Conservation (phyloP, 2,329 filamentous ascomycete genomes). For the Monilinia laxa region DNA sequence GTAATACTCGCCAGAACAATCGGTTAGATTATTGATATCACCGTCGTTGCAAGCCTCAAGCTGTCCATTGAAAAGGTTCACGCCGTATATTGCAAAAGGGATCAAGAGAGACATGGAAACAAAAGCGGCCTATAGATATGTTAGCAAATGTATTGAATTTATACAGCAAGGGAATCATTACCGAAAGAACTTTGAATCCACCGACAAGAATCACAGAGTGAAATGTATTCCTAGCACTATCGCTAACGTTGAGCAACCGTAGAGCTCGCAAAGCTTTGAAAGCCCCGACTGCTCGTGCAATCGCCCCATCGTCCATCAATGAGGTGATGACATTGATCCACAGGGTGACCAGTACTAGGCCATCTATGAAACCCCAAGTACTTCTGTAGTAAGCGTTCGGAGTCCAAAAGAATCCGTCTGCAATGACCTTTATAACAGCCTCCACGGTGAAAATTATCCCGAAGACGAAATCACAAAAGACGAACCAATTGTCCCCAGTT, state of each 20-base stretch:
- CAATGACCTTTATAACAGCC: slow-evolving; percentile 86
- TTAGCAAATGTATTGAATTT: slow-evolving; percentile 23
- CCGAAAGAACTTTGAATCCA: slow-evolving; percentile 80
- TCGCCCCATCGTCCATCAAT: slow-evolving; percentile 74
- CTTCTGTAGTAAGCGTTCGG: slow-evolving; percentile 96
- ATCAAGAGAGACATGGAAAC: slow-evolving; percentile 93
- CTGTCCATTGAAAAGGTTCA: slow-evolving; percentile 88
- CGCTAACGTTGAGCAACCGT: slow-evolving; percentile 89
- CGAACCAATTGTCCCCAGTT: slow-evolving; percentile 80
- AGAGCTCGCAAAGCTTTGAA: slow-evolving; percentile 96
- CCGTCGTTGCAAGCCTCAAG: slow-evolving; percentile 80
- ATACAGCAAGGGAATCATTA: slow-evolving; percentile 27
- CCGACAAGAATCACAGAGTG: slow-evolving; percentile 94
- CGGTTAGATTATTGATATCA: slow-evolving; percentile 57
- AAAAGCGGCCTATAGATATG: slow-evolving; percentile 60
- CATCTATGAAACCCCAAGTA: slow-evolving; percentile 96
- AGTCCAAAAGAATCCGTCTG: slow-evolving; percentile 93
- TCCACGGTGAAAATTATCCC: slow-evolving; percentile 83
- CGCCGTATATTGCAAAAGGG: slow-evolving; percentile 92
- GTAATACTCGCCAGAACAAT: slow-evolving; percentile 83
- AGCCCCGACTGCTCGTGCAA: slow-evolving; percentile 88
- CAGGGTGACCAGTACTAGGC: slow-evolving; percentile 83
- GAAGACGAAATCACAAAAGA: slow-evolving; percentile 90
- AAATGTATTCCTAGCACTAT: slow-evolving; percentile 93
- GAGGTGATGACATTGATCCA: slow-evolving; percentile 93